These are phyloP conservation scores for Pseudomonodictys pantanalensis DNA, from an alignment of 495 filamentous ascomycete species.

Conservation along the genomic window DNA sequence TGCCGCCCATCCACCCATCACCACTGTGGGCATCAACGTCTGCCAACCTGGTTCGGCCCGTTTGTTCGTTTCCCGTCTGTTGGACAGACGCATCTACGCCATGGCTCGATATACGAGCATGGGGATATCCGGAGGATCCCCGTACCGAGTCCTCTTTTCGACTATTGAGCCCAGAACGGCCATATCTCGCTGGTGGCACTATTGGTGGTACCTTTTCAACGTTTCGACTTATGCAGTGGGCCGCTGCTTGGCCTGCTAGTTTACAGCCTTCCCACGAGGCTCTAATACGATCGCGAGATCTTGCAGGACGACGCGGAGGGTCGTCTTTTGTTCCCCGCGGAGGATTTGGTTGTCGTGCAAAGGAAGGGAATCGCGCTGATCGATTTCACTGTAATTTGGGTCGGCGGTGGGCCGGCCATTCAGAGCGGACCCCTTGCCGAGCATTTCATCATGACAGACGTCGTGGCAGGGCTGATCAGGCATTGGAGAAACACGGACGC, in stretches of 20 bases:
- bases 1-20: no score
- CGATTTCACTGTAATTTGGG: conserved; percentile 25
- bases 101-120: not conserved
- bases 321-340: not conserved
- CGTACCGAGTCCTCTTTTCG: no score
- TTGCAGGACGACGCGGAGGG: no score
- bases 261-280: no score
- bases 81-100: not conserved
- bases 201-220: no score
- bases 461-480: conserved; percentile 23
- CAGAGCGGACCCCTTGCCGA: not conserved
- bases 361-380: conserved; percentile 1
- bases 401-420: conserved; percentile 1
- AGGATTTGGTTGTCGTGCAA: not conserved
- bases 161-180: no score
- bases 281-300: no score
- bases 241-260: no score
- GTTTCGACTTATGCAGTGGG: conserved; percentile 10
- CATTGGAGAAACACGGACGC: conserved; percentile 30
- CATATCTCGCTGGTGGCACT: no score
- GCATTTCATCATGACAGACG: conserved; percentile 17
- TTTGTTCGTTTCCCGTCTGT: not conserved
- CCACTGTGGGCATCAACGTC: not conserved
- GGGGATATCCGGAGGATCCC: not conserved
- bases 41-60: not conserved